phyloP scores from a whole-genome alignment of 2,329 filamentous ascomycete species.

The Colletotrichum plurivorum region DNA sequence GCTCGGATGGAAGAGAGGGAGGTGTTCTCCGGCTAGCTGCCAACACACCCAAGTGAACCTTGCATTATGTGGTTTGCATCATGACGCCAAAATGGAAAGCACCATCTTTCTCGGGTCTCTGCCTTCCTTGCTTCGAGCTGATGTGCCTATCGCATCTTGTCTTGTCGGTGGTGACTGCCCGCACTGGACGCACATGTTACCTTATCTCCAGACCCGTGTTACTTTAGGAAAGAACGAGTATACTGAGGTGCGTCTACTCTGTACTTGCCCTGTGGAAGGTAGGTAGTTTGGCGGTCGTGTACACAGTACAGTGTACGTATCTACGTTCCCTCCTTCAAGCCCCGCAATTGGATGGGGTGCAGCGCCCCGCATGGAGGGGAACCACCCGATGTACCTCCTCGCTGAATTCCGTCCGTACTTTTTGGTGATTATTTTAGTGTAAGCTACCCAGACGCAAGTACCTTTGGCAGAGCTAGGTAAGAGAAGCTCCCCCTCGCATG shows the following conservation, averaged over 20 bases:
- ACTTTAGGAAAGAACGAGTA: background rate
- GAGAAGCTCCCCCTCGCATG: background rate
- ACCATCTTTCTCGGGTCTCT: background rate
- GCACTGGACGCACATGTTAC: background rate
- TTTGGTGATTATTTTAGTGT: too few species aligned
- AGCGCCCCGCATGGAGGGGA: background rate
- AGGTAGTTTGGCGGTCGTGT: too few species aligned
- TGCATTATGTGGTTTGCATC: background rate
- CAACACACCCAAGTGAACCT: too few species aligned
- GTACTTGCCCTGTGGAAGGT: too few species aligned
- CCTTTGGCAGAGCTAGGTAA: background rate
- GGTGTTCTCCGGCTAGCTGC: conserved; percentile 15
- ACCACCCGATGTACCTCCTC: background rate
- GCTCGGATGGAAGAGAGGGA: conserved; percentile 11
- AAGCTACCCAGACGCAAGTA: too few species aligned
- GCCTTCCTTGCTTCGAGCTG: background rate
- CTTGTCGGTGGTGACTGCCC: too few species aligned
- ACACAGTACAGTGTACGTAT: too few species aligned
- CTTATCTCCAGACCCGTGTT: background rate
- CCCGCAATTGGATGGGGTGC: background rate
- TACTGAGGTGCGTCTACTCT: too few species aligned
- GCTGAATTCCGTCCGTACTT: background rate
- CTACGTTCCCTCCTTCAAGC: too few species aligned
- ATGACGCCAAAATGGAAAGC: background rate
- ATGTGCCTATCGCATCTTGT: conserved; percentile 18